These are phyloP conservation scores for Aspergillus uvarum DNA, from an alignment of 2,329 filamentous ascomycete genomes.

Conservation along the genomic window DNA sequence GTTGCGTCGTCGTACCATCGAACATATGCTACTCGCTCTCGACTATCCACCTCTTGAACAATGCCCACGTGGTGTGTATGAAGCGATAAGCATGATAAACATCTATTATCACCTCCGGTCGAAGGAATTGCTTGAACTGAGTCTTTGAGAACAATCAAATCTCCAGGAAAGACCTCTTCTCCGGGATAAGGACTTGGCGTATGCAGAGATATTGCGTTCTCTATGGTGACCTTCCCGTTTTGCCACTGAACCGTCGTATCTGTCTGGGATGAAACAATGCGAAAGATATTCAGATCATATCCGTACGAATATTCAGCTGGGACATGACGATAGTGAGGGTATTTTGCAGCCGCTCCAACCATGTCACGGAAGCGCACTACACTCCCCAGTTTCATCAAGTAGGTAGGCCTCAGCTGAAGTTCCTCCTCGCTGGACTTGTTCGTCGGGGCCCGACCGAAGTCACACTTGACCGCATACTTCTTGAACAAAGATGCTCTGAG, in stretches of 20 bases:
- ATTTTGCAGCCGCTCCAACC: constrained; percentile 52
- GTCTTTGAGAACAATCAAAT: constrained; percentile 53
- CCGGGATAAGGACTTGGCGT: constrained; percentile 34
- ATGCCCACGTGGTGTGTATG: constrained; percentile 48
- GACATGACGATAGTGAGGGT: constrained; percentile 49
- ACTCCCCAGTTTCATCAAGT: constrained; percentile 45
- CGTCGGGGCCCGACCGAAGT: constrained; percentile 22
- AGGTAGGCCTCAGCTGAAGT: constrained; percentile 19
- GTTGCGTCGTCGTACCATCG: constrained; percentile 52
- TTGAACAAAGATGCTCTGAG: constrained; percentile 23
- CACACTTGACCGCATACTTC: constrained; percentile 22
- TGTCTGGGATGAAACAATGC: constrained; percentile 51
- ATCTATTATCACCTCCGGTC: neutral
- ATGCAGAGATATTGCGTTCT: constrained; percentile 46
- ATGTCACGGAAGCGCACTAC: constrained; percentile 58
- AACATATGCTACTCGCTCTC: constrained; percentile 57
- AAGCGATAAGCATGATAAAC: neutral
- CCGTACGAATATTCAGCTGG: constrained; percentile 51
- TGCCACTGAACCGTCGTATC: constrained; percentile 60
- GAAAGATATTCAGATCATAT: constrained; percentile 60
- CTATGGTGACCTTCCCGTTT: constrained; percentile 52
- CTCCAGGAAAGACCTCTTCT: constrained; percentile 59
- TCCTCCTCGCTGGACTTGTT: neutral
- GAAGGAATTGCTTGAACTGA: constrained; percentile 22
- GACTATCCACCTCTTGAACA: constrained; percentile 56